Percentiles rank a stretch among this genome's conserved stretches.
Evolutionary conservation across 176 grass and related monocot genomes (phyloP).

Genomic region (Raddia distichophylla): DNA sequence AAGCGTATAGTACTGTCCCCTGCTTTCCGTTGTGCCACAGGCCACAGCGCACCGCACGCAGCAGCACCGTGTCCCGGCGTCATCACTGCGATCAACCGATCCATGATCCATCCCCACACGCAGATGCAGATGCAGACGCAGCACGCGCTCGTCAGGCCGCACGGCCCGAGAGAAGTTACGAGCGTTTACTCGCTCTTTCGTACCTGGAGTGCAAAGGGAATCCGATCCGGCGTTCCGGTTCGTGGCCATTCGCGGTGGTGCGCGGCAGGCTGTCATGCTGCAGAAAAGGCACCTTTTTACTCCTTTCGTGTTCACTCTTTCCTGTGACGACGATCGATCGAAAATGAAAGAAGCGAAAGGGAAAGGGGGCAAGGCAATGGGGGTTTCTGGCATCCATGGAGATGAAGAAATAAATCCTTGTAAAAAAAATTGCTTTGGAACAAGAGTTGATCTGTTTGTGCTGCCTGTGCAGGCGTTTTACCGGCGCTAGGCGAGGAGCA

Average conservation of each 20-base stretch:
- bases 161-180: neutral
- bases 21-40: neutral
- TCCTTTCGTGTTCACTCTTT: neutral
- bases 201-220: constrained; percentile 4
- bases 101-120: neutral
- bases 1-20: neutral
- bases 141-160: neutral
- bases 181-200: constrained; percentile 5
- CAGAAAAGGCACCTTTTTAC: neutral
- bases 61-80: constrained; percentile 1
- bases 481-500: constrained; percentile 47
- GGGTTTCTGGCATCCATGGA: too few relatives aligned
- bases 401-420: neutral
- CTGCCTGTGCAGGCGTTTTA: neutral
- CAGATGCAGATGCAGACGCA: constrained; percentile 4
- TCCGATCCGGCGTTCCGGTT: neutral
- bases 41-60: neutral
- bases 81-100: constrained; percentile 38
- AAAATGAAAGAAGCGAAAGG: too few relatives aligned
- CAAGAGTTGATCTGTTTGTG: constrained; percentile 5
- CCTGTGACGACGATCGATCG: neutral
- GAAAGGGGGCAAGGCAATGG: too few relatives aligned
- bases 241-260: neutral
- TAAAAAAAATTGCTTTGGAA: constrained; percentile 50
- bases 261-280: neutral